A percentile compares a stretch with the other conserved stretches of the same genome.
Evolutionary conservation across 164 flowering plant species (phyloP).

Genomic region (Malania oleifera): DNA sequence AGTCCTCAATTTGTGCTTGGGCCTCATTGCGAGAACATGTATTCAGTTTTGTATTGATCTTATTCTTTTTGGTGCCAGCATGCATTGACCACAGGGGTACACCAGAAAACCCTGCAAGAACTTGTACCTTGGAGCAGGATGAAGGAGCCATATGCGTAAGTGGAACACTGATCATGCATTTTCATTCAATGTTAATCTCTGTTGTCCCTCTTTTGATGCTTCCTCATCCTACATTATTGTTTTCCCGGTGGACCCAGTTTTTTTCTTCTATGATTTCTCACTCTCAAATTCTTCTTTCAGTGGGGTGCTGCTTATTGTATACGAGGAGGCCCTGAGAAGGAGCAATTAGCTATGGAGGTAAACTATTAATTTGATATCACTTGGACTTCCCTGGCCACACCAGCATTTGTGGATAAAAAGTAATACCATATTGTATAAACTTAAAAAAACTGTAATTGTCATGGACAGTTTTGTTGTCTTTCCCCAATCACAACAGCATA

Average conservation of each 20-base stretch:
- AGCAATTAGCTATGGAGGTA: conserved; percentile 86
- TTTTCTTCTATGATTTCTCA: neutral
- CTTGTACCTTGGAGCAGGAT: conserved; percentile 72
- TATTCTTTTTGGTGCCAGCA: conserved; percentile 34
- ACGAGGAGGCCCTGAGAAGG: conserved; percentile 76
- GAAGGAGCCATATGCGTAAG: conserved; percentile 91
- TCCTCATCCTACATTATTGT: neutral
- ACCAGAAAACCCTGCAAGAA: conserved; percentile 93
- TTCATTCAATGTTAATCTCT: neutral
- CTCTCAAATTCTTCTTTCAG: conserved; percentile 27
- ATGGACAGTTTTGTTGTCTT: too few relatives aligned
- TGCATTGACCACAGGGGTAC: conserved; percentile 99
- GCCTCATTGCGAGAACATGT: too few relatives aligned
- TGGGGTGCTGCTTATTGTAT: conserved; percentile 98
- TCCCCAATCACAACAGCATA: too few relatives aligned
- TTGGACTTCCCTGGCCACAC: too few relatives aligned
- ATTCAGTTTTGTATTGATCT: neutral
- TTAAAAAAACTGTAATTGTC: too few relatives aligned
- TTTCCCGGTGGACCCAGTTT: neutral
- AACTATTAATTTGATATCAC: neutral
- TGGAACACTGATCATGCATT: conserved; percentile 5
- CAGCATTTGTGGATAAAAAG: too few relatives aligned
- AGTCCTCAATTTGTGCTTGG: neutral
- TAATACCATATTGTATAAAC: too few relatives aligned
- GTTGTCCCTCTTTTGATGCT: neutral